Conservation (phyloP, 257 asterid genomes). For the Petrea volubilis region DNA sequence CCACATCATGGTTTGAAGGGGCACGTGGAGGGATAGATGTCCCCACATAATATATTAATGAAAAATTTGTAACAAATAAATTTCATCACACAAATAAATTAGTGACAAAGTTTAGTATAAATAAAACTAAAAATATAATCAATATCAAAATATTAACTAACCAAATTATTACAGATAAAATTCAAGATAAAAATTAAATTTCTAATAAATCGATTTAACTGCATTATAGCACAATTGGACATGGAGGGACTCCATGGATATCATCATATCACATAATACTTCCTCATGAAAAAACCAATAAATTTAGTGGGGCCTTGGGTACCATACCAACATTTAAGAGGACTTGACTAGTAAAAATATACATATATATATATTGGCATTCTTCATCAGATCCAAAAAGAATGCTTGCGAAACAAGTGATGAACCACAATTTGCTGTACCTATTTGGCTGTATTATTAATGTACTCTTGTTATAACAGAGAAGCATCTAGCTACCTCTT, state of each 20-base stretch:
- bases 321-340: neutral
- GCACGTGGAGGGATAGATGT: no score
- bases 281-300: neutral
- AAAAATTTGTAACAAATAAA: no score
- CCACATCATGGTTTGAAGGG: no score
- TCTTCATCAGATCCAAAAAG: conserved; percentile 44
- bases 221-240: neutral
- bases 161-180: no score
- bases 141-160: no score
- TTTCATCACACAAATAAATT: no score
- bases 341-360: neutral
- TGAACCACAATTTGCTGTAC: neutral
- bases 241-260: neutral
- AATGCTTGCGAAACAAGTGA: conserved; percentile 31
- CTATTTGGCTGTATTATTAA: neutral
- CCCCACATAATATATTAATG: no score
- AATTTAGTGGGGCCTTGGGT: neutral
- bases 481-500: neutral
- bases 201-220: no score
- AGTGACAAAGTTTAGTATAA: no score
- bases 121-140: no score
- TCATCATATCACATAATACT: neutral
- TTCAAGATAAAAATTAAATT: no score
- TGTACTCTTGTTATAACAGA: no score
- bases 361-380: neutral